Base-by-base conservation (phyloP, 306 rosid genomes). In the Gleditsia sinensis region DNA sequence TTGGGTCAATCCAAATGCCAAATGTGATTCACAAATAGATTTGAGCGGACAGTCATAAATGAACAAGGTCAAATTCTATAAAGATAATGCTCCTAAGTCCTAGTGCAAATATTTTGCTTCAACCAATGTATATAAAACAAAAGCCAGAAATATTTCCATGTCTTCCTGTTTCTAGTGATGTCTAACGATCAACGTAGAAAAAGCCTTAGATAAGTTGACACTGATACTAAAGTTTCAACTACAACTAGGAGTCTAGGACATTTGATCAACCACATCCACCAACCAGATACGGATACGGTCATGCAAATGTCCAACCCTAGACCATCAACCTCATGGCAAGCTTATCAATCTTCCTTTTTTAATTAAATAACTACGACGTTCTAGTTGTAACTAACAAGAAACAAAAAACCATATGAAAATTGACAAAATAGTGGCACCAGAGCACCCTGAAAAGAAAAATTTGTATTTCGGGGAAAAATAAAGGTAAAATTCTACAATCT, bases 191-290 rank as follows among this genome's bases (percentile, higher is more conserved):
- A 66, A 69, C 39, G 17, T 55, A 3, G 33, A 50, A 21, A n/a
- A 21, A 46, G 17, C 42, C 51, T 36, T 70, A 7, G 19, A 28
- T 49, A 34, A 30, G 17, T 10, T 12, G 13, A 20, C 28, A 36
- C 14, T 19, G 13, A 12, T 10, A 55, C 33, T 34, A 1, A 36
- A 28, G 6, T 25, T 21, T 32, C 40, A 19, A 71, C 28, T 39
- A 76, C 48, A 0, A 6, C 30, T 9, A 51, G 17, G 14, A 69
- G 11, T 60, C 25, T 14, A 54, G n/a, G n/a, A n/a, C n/a, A 69
- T 62, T 30, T 45, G 28, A 16, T 51, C 9, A 56, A 25, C 20
- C 49, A 45, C 70, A 63, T 16, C 77, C 20, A 57, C 65, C 78
- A 55, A 56, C 30, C 36, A 64, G 25, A 77, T 48, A 63, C 50